A percentile compares a stretch with the other conserved stretches of the same genome.
Conservation (phyloP, 1,284 basidiomycete species). For the Tetrapyrgos nigripes region DNA sequence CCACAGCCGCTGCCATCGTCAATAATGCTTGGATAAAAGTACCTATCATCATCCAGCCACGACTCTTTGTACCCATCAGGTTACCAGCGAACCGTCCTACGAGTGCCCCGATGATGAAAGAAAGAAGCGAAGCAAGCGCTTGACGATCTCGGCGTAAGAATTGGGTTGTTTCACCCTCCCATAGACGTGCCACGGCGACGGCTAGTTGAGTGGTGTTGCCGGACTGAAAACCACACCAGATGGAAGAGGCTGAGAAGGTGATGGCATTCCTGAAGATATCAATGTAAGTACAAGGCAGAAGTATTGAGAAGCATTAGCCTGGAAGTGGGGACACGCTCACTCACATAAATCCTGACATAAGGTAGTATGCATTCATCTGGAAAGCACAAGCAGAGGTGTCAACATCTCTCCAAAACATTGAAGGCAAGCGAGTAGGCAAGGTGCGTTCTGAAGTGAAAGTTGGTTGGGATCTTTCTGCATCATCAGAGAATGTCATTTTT, state of each 20-base stretch:
- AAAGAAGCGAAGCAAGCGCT: slow-evolving; percentile 77
- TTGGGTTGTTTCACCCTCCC: slow-evolving; percentile 60
- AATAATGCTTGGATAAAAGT: slow-evolving; percentile 79
- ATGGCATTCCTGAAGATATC: neutral
- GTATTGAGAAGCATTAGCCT: neutral
- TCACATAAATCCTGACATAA: slow-evolving; percentile 4
- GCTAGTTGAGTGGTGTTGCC: neutral
- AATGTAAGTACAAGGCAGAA: too few relatives aligned
- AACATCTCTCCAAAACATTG: neutral
- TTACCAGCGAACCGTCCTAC: slow-evolving; percentile 71
- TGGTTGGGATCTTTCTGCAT: too few relatives aligned
- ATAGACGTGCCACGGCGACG: slow-evolving; percentile 41
- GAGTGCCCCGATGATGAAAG: slow-evolving; percentile 76
- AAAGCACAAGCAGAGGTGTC: neutral
- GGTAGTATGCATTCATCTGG: slow-evolving; percentile 1
- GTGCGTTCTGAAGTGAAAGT: too few relatives aligned
- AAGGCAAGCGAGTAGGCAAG: too few relatives aligned
- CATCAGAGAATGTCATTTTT: too few relatives aligned
- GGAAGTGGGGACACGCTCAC: neutral
- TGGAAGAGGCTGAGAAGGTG: neutral
- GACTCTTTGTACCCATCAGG: slow-evolving; percentile 66
- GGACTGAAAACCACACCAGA: slow-evolving; percentile 2
- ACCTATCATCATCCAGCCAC: slow-evolving; percentile 75
- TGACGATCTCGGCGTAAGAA: slow-evolving; percentile 85
- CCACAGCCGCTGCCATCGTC: slow-evolving; percentile 74